Evolutionary conservation across 179 eudicot genomes (phyloP), one percentile per base, ranked within the genome.

Genomic region (Pouteria campechiana): DNA sequence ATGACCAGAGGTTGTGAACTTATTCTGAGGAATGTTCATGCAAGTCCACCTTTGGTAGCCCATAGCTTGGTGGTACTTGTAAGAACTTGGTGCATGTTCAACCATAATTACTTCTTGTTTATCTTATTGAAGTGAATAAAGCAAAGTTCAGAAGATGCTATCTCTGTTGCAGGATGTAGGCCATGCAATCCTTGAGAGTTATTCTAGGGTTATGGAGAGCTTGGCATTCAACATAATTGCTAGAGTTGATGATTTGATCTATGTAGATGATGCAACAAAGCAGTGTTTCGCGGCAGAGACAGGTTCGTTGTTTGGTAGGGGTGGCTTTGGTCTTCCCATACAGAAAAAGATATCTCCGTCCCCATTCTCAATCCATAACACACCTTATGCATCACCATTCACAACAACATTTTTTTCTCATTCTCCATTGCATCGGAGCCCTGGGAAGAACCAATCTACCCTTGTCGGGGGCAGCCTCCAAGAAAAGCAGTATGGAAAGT

Each of bases 261-360:
- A 32, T 25, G 80, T 57, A 9, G 83, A 90, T 38, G 96, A 90
- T 41, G 78, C 87, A 19, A 61, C 69, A 2, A 82, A 70, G 44
- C 76, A 57, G 52, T 76, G 76, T 39, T 72, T 71, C 37, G 78
- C 75, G 28, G 78, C 81, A 38, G 78, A 73, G 24, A 48, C 76
- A 3, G 44, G 58, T 63, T 69, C 88, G 13, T 54, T 82, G 17
- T 68, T 75, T 57, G 51, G 71, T 52, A 52, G 85, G 48, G 79
- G 84, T 27, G 84, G 90, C 33, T 76, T 82, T 35, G 78, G 78
- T 44, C 63, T 67, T 21, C 96, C 96, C 0, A 48, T 72, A 19
- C 98, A 86, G 32, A 90, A 90, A 52, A 66, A 75, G 2, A 72
- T 90, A 64, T 86, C 95, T 2, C 95, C 95, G 2, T 85, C 93